Evolutionary conservation across 208 protist species (phyloP).

Genomic region (Wallacemonas sp.): DNA sequence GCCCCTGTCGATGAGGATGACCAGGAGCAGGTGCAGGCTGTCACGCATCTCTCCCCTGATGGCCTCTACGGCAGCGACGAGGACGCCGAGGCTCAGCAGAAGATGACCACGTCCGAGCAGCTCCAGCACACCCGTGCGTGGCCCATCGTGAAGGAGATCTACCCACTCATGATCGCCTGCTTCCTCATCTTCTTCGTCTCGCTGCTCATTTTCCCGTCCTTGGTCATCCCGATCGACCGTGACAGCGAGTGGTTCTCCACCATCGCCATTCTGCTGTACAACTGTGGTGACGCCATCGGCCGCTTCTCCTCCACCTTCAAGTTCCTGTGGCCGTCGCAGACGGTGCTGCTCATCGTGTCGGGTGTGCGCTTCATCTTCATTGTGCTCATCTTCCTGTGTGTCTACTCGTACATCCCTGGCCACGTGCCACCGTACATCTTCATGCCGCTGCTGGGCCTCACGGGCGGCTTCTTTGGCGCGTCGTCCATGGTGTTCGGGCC

Average conservation of each 20-base stretch:
- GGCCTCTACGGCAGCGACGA: conserved; percentile 17
- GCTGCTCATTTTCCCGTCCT: conserved; percentile 73
- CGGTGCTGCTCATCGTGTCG: conserved; percentile 43
- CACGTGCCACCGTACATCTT: conserved; percentile 63
- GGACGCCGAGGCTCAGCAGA: conserved; percentile 20
- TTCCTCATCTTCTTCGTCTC: conserved; percentile 80
- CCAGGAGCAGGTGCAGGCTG: conserved; percentile 28
- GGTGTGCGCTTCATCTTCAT: conserved; percentile 62
- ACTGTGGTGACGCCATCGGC: conserved; percentile 76
- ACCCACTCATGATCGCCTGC: conserved; percentile 56
- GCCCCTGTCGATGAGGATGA: conserved; percentile 24
- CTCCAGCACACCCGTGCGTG: conserved; percentile 45
- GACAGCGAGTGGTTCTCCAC: conserved; percentile 74
- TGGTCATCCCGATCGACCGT: conserved; percentile 71
- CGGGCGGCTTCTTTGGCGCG: conserved; percentile 76
- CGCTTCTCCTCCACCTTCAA: conserved; percentile 52
- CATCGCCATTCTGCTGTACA: conserved; percentile 81
- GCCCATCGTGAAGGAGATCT: conserved; percentile 68
- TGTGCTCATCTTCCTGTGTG: conserved; percentile 76
- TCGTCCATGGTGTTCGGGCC: conserved; percentile 84
- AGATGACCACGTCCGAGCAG: conserved; percentile 67
- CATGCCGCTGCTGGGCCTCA: conserved; percentile 55
- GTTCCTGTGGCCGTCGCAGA: conserved; percentile 50
- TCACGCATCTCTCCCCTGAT: background rate
- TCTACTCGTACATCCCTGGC: conserved; percentile 76